A percentile compares a stretch with the other conserved stretches of the same genome.
Evolutionary conservation across 2,329 filamentous ascomycete species (phyloP).

Genomic region (Pyrenophora graminea): DNA sequence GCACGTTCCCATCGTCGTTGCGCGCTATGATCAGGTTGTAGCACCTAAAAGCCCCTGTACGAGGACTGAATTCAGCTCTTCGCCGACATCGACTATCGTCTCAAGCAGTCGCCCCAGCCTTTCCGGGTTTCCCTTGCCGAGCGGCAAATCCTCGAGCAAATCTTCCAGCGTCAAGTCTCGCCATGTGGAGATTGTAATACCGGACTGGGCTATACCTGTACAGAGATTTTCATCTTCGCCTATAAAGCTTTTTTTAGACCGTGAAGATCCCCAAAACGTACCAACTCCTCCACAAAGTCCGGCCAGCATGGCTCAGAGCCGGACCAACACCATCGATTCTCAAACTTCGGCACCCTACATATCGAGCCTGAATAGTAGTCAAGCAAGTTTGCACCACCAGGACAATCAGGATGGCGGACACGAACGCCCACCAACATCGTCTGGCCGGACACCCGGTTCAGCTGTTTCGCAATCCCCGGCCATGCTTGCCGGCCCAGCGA

Average conservation of each 20-base stretch:
- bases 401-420: constrained; percentile 49
- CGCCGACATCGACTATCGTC: constrained; percentile 37
- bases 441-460: constrained; percentile 42
- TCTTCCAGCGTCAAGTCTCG: constrained; percentile 43
- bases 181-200: constrained; percentile 57
- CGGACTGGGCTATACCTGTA: constrained; percentile 50
- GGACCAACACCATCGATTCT: constrained; percentile 54
- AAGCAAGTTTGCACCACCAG: constrained; percentile 51
- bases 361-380: constrained; percentile 52
- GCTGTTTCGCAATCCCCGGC: constrained; percentile 54
- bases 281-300: constrained; percentile 33
- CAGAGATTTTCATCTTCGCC: constrained; percentile 45
- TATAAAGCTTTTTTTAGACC: constrained; percentile 32
- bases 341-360: constrained; percentile 50
- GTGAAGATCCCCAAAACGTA: constrained; percentile 18
- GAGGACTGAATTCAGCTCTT: constrained; percentile 40
- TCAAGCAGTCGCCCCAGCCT: constrained; percentile 37
- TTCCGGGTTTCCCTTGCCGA: constrained; percentile 32
- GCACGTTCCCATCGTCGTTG: constrained; percentile 52
- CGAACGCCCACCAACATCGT: constrained; percentile 41
- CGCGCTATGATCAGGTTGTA: constrained; percentile 47
- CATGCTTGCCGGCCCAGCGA: constrained; percentile 43
- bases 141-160: constrained; percentile 36
- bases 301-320: constrained; percentile 51
- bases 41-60: constrained; percentile 44